Evolutionary conservation across 805 yeast species (phyloP).

Genomic region (Yamadazyma phyllophila): DNA sequence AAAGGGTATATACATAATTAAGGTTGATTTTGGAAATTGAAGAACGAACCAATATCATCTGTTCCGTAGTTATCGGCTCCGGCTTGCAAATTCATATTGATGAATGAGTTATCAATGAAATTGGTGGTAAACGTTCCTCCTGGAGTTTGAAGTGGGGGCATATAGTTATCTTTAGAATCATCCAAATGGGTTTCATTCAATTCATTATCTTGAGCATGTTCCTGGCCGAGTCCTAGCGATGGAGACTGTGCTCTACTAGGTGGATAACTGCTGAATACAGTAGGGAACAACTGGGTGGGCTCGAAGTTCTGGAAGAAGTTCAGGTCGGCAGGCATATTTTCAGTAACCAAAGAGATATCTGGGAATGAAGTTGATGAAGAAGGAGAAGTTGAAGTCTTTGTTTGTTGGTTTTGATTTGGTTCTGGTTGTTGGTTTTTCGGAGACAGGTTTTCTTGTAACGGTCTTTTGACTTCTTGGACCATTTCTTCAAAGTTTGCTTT

Average conservation of each 20-base stretch:
- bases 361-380: conserved; percentile 43
- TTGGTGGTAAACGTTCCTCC: conserved; percentile 31
- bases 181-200: not conserved
- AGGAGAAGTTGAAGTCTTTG: conserved; percentile 30
- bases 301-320: conserved; percentile 51
- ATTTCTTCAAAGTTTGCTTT: conserved; percentile 30
- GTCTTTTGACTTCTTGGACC: conserved; percentile 30
- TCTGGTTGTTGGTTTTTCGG: not conserved
- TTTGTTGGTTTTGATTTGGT: not conserved
- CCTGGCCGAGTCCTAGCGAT: conserved; percentile 4
- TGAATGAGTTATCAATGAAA: conserved; percentile 40
- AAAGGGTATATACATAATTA: not conserved
- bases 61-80: conserved; percentile 22
- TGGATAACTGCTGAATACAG: conserved; percentile 31
- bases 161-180: conserved; percentile 1
- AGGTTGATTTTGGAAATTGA: conserved; percentile 21
- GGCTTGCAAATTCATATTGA: conserved; percentile 43
- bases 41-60: conserved; percentile 24
- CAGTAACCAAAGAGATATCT: conserved; percentile 55
- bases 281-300: conserved; percentile 57
- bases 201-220: not conserved
- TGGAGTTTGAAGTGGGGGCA: conserved; percentile 20
- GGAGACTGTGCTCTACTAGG: conserved; percentile 40
- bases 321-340: conserved; percentile 45
- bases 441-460: conserved; percentile 3